phyloP scores from a whole-genome alignment of 2,329 filamentous ascomycete species.

The Geoglossum cookeanum region DNA sequence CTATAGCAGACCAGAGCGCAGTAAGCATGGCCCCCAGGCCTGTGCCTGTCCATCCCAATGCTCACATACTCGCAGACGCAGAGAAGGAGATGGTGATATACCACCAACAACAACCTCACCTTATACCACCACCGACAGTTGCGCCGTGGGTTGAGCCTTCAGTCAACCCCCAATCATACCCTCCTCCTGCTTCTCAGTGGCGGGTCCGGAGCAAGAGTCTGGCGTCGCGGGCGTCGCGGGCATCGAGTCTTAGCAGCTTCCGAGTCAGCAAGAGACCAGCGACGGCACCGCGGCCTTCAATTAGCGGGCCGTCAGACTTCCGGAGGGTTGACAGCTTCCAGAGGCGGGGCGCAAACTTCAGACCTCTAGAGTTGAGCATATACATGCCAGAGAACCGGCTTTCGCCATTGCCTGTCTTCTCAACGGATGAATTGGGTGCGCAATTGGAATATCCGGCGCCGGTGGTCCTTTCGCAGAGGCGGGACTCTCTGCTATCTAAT shows the following conservation, averaged over 20 bases:
- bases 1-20: not conserved
- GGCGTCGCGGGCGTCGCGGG: slow-evolving; percentile 10
- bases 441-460: slow-evolving; percentile 1
- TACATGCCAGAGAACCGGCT: slow-evolving; percentile 24
- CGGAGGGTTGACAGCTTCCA: slow-evolving; percentile 15
- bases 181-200: slow-evolving; percentile 21
- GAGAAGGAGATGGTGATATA: slow-evolving; percentile 26
- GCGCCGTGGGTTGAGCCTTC: slow-evolving; percentile 23
- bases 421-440: not conserved
- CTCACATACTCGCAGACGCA: not conserved
- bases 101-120: slow-evolving; percentile 26
- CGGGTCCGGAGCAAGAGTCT: slow-evolving; percentile 20
- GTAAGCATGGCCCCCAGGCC: slow-evolving; percentile 13
- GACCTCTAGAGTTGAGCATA: slow-evolving; percentile 28
- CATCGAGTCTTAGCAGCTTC: slow-evolving; percentile 24
- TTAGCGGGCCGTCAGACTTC: slow-evolving; percentile 25
- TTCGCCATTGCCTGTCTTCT: slow-evolving; percentile 25
- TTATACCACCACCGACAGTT: slow-evolving; percentile 27
- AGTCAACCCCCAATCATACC: slow-evolving; percentile 15
- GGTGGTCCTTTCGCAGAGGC: not conserved
- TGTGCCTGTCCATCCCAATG: slow-evolving; percentile 4
- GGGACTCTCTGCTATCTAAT: slow-evolving; percentile 1
- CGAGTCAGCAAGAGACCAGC: slow-evolving; percentile 19
- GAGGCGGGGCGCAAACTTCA: slow-evolving; percentile 14
- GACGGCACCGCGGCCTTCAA: slow-evolving; percentile 15